Percentiles rank a stretch among this genome's conserved stretches.
Conservation (phyloP, 441 rosid species). For the Populus trichocarpa region DNA sequence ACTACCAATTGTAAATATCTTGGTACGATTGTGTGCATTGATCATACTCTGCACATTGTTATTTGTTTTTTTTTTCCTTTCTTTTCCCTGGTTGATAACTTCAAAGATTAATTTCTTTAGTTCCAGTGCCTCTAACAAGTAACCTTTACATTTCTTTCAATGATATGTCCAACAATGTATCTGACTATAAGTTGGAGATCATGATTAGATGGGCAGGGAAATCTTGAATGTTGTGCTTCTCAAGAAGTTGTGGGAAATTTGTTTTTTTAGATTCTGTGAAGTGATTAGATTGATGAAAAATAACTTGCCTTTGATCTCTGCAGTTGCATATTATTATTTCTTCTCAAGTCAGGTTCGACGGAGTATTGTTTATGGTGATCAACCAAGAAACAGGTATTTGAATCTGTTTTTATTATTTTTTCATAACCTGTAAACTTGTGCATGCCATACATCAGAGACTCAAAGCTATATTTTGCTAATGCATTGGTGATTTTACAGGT, state of each 20-base stretch:
- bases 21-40: too few species aligned
- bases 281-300: constrained; percentile 4
- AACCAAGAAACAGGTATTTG: constrained; percentile 86
- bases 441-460: constrained; percentile 6
- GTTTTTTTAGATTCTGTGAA: background rate
- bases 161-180: background rate
- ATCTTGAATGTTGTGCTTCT: background rate
- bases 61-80: too few species aligned
- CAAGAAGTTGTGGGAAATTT: background rate
- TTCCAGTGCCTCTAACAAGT: too few species aligned
- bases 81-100: too few species aligned
- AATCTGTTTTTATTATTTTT: constrained; percentile 11
- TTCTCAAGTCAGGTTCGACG: constrained; percentile 76
- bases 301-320: constrained; percentile 22
- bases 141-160: too few species aligned
- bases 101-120: too few species aligned
- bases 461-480: constrained; percentile 4
- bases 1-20: too few species aligned
- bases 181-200: background rate
- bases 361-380: constrained; percentile 87
- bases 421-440: background rate
- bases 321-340: constrained; percentile 87
- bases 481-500: constrained; percentile 38
- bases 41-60: too few species aligned
- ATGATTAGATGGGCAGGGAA: background rate